Conservation (phyloP, 805 yeast species). For the Starmerella geochares region DNA sequence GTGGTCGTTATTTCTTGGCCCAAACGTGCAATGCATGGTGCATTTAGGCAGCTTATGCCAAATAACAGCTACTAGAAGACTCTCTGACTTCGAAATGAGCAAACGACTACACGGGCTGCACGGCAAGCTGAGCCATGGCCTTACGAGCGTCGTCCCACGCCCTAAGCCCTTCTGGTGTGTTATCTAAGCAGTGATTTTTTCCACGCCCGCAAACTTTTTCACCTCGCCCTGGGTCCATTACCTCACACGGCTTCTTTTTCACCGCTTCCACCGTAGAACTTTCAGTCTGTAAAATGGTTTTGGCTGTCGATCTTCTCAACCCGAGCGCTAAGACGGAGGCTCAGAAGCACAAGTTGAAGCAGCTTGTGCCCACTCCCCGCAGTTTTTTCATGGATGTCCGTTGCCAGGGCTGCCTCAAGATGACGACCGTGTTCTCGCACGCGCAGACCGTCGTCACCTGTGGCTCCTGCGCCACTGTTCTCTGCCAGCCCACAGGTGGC, state of each 20-base stretch:
- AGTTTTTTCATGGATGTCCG: conserved; percentile 99
- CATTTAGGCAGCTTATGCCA: no score
- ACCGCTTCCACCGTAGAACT: conserved; percentile 9
- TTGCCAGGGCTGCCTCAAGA: conserved; percentile 98
- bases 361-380: conserved; percentile 95
- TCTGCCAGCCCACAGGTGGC: conserved; percentile 99
- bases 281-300: conserved; percentile 46
- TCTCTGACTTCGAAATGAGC: no score
- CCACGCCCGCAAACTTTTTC: conserved; percentile 17
- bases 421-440: conserved; percentile 98
- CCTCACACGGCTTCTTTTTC: conserved; percentile 17
- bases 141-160: background rate
- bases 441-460: conserved; percentile 99
- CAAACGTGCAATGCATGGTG: no score
- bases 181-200: background rate
- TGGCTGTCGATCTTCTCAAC: conserved; percentile 97
- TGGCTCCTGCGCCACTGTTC: conserved; percentile 95
- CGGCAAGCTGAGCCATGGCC: no score
- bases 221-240: conserved; percentile 7
- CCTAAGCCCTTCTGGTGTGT: conserved; percentile 7
- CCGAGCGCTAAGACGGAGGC: conserved; percentile 96
- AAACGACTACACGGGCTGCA: no score
- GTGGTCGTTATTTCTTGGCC: no score
- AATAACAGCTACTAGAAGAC: no score
- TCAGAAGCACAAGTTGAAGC: conserved; percentile 93